Percentiles rank a stretch among this genome's conserved stretches.
Evolutionary conservation across 1,139 yeast species (phyloP).

Genomic region (Martiniozyma asiatica): DNA sequence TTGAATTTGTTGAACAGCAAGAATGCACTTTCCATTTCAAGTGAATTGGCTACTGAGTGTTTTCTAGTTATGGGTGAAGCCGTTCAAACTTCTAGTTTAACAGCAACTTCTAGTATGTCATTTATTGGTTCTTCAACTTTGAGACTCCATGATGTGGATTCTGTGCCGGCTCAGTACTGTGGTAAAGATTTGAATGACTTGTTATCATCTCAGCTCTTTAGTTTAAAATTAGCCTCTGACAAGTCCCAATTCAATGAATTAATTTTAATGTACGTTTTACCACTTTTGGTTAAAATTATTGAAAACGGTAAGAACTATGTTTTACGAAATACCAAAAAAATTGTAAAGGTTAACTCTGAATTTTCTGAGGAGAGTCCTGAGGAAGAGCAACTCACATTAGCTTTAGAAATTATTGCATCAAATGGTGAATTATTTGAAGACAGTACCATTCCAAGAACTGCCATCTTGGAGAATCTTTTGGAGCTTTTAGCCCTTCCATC

Average conservation of each 20-base stretch:
- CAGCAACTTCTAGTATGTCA: conserved; percentile 16
- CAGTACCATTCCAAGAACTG: conserved; percentile 54
- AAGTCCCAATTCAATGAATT: conserved; percentile 59
- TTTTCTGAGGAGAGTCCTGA: conserved; percentile 71
- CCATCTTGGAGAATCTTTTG: conserved; percentile 49
- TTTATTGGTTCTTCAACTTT: conserved; percentile 52
- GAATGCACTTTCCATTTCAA: conserved; percentile 30
- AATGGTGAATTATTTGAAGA: conserved; percentile 70
- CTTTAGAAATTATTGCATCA: conserved; percentile 62
- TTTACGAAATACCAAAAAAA: conserved; percentile 33
- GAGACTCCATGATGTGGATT: conserved; percentile 34
- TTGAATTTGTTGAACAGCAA: conserved; percentile 29
- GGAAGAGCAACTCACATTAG: conserved; percentile 74
- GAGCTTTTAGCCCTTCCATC: conserved; percentile 62
- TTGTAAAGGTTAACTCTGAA: conserved; percentile 35
- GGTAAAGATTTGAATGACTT: conserved; percentile 44
- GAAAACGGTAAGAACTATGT: conserved; percentile 48
- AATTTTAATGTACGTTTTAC: conserved; percentile 63
- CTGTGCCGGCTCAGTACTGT: conserved; percentile 30
- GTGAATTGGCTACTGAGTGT: conserved; percentile 22
- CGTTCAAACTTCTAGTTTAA: conserved; percentile 12
- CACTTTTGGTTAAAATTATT: conserved; percentile 54
- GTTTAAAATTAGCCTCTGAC: conserved; percentile 64
- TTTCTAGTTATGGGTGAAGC: conserved; percentile 22
- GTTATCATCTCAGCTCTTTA: conserved; percentile 45